These are phyloP conservation scores for Malassezia psittaci DNA, from an alignment of 1,284 basidiomycete species.

Conservation along the genomic window DNA sequence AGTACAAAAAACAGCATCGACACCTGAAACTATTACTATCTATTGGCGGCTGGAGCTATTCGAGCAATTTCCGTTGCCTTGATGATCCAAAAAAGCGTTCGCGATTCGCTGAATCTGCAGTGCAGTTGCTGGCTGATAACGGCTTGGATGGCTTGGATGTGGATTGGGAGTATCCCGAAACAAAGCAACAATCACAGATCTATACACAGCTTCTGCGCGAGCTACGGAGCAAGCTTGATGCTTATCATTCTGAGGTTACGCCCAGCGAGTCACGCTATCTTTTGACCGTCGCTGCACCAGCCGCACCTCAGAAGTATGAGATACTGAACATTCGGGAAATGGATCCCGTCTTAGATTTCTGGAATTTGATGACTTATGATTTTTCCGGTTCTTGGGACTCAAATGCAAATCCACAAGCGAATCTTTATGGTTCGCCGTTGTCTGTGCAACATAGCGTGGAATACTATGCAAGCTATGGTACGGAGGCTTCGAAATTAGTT, in stretches of 20 bases:
- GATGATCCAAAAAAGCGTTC: constrained; percentile 50
- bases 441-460: constrained; percentile 62
- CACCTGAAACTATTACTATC: constrained; percentile 48
- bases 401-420: constrained; percentile 69
- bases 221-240: constrained; percentile 60
- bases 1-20: constrained; percentile 65
- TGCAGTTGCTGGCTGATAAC: constrained; percentile 69
- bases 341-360: constrained; percentile 63
- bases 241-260: constrained; percentile 53
- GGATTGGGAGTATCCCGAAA: constrained; percentile 74
- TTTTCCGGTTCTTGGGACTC: constrained; percentile 54
- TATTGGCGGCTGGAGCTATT: constrained; percentile 49
- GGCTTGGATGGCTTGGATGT: constrained; percentile 68
- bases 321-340: constrained; percentile 62
- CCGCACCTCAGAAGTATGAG: constrained; percentile 61
- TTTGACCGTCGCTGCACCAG: constrained; percentile 68
- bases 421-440: constrained; percentile 56
- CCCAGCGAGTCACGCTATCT: constrained; percentile 55
- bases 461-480: constrained; percentile 61
- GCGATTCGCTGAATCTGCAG: constrained; percentile 62
- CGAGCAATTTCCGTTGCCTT: constrained; percentile 43
- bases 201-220: constrained; percentile 64
- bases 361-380: constrained; percentile 75
- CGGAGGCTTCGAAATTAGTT: constrained; percentile 62
- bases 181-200: constrained; percentile 61